These are phyloP conservation scores for Xylaria venustula DNA, from an alignment of 495 filamentous ascomycete genomes.

Conservation along the genomic window DNA sequence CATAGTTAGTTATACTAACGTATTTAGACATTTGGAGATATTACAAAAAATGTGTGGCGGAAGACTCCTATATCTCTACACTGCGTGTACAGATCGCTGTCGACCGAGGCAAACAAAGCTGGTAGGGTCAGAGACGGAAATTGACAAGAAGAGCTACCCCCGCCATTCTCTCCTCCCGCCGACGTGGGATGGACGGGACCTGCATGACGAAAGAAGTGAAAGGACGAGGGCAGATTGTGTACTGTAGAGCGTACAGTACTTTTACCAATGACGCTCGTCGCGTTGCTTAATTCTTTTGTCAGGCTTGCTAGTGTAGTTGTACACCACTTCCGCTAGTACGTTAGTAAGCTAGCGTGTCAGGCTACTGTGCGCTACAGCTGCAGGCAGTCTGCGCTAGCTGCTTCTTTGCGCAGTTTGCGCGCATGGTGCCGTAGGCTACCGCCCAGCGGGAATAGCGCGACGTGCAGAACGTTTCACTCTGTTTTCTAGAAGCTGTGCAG, in stretches of 20 bases:
- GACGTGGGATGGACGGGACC: neutral
- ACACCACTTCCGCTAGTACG: neutral
- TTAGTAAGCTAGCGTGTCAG: no score
- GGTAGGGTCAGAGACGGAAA: neutral
- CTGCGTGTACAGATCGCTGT: no score
- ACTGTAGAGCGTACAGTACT: no score
- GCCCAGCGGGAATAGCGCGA: neutral
- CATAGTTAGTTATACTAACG: no score
- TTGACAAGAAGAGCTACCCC: neutral
- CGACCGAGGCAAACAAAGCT: neutral
- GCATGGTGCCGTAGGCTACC: neutral
- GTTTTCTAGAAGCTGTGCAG: constrained; percentile 1
- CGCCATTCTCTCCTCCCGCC: neutral
- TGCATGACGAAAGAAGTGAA: neutral
- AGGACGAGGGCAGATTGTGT: no score
- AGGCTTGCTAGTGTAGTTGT: neutral
- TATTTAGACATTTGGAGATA: no score
- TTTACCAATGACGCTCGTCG: no score
- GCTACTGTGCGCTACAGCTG: neutral
- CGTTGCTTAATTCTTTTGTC: no score
- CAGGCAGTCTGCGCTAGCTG: no score
- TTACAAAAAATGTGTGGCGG: no score
- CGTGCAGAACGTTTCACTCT: constrained; percentile 7
- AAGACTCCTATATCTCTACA: no score
- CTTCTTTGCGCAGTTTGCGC: neutral